Percentiles rank a stretch among this genome's conserved stretches.
Evolutionary conservation across 2,329 filamentous ascomycete genomes (phyloP).

Genomic region (Phyllosticta citrichinensis): DNA sequence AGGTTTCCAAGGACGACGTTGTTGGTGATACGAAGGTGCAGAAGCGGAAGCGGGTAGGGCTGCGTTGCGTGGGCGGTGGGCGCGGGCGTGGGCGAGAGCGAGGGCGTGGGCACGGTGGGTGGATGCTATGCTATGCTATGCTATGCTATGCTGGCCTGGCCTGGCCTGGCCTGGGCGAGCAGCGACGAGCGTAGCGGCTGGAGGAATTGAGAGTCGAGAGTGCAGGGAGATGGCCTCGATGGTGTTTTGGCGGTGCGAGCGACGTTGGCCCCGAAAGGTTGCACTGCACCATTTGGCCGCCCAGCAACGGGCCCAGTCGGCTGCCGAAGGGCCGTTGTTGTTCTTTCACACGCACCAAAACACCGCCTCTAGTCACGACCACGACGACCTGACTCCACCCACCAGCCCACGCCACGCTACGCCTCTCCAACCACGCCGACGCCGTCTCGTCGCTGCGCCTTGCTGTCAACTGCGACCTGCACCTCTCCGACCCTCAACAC

Average conservation of each 20-base stretch:
- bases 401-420: too few species aligned
- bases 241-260: background rate
- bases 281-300: background rate
- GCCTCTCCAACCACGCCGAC: background rate
- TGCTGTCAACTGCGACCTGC: background rate
- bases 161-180: background rate
- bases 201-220: background rate
- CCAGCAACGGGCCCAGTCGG: slow-evolving; percentile 7
- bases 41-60: slow-evolving; percentile 5
- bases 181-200: background rate
- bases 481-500: background rate
- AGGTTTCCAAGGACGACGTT: slow-evolving; percentile 4
- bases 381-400: slow-evolving; percentile 1
- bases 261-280: slow-evolving; percentile 2
- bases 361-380: background rate
- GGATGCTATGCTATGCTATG: background rate
- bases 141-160: background rate
- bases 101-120: background rate
- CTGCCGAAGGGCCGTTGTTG: slow-evolving; percentile 9
- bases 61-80: slow-evolving; percentile 6
- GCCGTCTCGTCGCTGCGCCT: background rate
- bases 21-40: background rate
- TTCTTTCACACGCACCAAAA: slow-evolving; percentile 5
- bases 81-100: background rate
- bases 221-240: background rate